Base-by-base conservation (phyloP, 2,329 filamentous ascomycete species). In the Fusarium mangiferae region DNA sequence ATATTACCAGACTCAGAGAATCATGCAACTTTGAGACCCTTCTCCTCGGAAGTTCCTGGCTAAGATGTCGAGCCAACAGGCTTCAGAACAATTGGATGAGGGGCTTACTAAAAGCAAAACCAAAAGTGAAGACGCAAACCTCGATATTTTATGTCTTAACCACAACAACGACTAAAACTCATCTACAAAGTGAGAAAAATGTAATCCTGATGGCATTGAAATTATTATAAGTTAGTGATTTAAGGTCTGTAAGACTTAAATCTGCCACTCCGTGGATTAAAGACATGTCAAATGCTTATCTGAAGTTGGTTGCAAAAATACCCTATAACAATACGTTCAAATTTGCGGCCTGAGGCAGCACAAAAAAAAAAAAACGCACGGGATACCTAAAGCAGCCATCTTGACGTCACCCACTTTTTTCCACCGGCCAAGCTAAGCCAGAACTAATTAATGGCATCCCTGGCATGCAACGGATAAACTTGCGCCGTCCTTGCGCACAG, bases 1-100 rank as follows among this genome's bases (percentile, higher is more conserved):
- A 0, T 38, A 2, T 7, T 28, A 4, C 51, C 14, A 1, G 20
- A n/a, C 11, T 28, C 0, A 20, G 35, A 10, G 0, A 10, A 5
- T 3, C 0, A 28, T 28, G 51, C 6, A 14, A 39, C 51, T 18
- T 17, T 54, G 2, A 22, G 14, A 38, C 9, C 18, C 6, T 36
- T 15, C 9, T 3, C 3, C 2, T 11, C 11, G 4, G 1, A 6
- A 1, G 12, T 12, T 3, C 33, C 9, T 26, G 15, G 17, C 30
- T 18, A 3, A 33, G 10, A 13, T 9, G 15, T 18, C 15, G 18
- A 26, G 13, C 7, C 4, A 33, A 18, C 10, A 18, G 7, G 17
- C n/a, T 30, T 26, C 26, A 26, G 26, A 26, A 26, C 26, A 26
- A 26, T 26, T 5, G 4, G 26, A 26, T 26, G 26, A 26, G 26